Evolutionary conservation across 108 stramenopile species (phyloP).

Genomic region (Skeletonema grethae): DNA sequence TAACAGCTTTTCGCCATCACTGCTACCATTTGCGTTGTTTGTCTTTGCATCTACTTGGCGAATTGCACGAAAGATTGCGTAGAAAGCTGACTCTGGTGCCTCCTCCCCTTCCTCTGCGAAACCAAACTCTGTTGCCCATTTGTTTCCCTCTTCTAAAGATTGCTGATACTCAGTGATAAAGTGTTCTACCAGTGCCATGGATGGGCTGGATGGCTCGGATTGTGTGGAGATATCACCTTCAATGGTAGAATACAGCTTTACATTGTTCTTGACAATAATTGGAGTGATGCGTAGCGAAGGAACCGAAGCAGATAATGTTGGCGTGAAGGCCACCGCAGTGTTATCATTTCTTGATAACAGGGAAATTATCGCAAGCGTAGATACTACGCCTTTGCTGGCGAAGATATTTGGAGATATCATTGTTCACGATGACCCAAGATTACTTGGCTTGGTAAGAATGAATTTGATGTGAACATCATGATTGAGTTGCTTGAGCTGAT

Average conservation of each 20-base stretch:
- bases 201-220: conserved; percentile 6
- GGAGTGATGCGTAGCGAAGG: neutral
- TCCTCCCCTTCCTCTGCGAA: conserved; percentile 32
- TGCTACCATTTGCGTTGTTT: neutral
- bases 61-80: conserved; percentile 70
- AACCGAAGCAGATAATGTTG: neutral
- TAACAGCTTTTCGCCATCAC: conserved; percentile 12
- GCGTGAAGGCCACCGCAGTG: conserved; percentile 3
- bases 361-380: neutral
- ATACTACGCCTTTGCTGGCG: neutral
- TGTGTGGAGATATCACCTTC: neutral
- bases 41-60: conserved; percentile 26
- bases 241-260: conserved; percentile 15
- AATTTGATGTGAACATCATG: too few species aligned
- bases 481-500: too few species aligned
- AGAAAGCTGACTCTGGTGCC: conserved; percentile 52
- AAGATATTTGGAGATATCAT: neutral
- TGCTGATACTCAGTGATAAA: conserved; percentile 23
- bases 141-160: conserved; percentile 31
- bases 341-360: neutral
- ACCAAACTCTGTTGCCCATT: conserved; percentile 70
- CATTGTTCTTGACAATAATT: neutral
- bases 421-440: neutral
- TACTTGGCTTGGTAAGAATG: too few species aligned
- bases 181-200: conserved; percentile 10